Base-by-base conservation (phyloP, 352 stramenopile species). In the Halophytophthora polymorphica region DNA sequence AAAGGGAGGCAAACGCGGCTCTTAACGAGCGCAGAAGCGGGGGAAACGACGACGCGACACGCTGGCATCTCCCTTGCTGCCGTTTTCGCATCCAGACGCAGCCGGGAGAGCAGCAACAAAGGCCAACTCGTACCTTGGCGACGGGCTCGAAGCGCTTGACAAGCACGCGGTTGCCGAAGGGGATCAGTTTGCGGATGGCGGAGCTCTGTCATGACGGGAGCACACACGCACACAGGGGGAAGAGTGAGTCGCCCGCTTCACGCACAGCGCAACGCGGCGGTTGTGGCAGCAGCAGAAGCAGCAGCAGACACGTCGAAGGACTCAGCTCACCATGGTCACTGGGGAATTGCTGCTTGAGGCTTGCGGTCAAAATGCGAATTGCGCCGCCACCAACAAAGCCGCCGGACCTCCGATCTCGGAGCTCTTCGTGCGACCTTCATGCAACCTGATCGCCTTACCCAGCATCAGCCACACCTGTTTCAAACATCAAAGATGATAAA, bases 101-200 rank as follows among this genome's bases (percentile, higher is more conserved):
- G 25, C 25, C 25, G 8, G 25, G 25, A 8, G 25, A 31, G 25
- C 8, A 31, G 25, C 8, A 31, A 8, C 15, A 31, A 0, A 39
- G 4, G 19, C 7, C 4, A 38, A 31, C 18, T 33, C 58, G 34
- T 33, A 81, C 71, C 71, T 93, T 93, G 44, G 84, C 77, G 63
- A 96, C 93, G 51, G 90, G 86, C 58, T 96, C 85, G 51, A 93
- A 81, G 58, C 89, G 86, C 75, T 96, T 87, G 31, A 98, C 89
- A 41, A 98, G 85, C 58, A 98, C 83, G 52, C 95, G 92, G 77
- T 98, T 97, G 54, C 89, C 90, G 48, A 98, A 92, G 25, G 95
- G 95, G 60, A 96, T 88, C 62, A 98, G 68, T 56, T 95, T 93
- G 58, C 83, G 83, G 55, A 90, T 60, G 25, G 25, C 25, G 37